Base-by-base conservation (phyloP, 495 filamentous ascomycete genomes). In the Chlorociboria aeruginascens region DNA sequence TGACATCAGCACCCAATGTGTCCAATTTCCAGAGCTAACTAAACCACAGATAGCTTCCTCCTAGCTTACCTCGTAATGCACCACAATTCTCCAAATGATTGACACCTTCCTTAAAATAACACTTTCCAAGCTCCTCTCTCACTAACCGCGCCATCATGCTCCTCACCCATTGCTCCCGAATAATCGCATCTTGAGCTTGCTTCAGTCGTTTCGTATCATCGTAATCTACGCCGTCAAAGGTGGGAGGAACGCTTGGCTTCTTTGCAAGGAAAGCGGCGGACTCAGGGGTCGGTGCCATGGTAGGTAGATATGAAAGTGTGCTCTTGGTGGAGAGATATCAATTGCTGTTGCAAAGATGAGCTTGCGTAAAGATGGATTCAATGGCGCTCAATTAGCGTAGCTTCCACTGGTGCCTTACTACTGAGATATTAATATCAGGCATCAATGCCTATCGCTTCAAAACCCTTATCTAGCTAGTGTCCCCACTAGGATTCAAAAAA, bases 1-100 rank as follows among this genome's bases (percentile, higher is more conserved):
- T 25, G 20, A 25, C 20, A 25, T 25, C 33, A 6, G 13, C 33
- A 1, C 33, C 7, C 33, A 6, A 11, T 11, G 13, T 36, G 33
- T 36, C 10, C 13, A 36, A 36, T 36, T 11, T 14, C 11, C 10
- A 36, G 13, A 36, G 7, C 33, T 36, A 14, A 11, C 6, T 6
- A 36, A 36, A 36, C 11, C 33, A 14, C 33, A 36, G 7, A 36
- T 11, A 14, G 6, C 9, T 10, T 28, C 40, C 6, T 1, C 12
- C 17, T 43, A 52, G 72, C 84, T 70, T 56, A 97, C 92, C 89
- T 82, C 93, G 77, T 69, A 95, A 67, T 60, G 71, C 69, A 58
- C 86, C 88, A 67, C 92, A 98, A 71, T 96, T 98, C 78, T 95
- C 90, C 56, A 97, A 66, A 66, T 98, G 92, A 67, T 97, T 97